A percentile compares a stretch with the other conserved stretches of the same genome.
These are phyloP conservation scores for Elaeis oleifera DNA, from an alignment of 202 grass and related monocot species.

Conservation along the genomic window DNA sequence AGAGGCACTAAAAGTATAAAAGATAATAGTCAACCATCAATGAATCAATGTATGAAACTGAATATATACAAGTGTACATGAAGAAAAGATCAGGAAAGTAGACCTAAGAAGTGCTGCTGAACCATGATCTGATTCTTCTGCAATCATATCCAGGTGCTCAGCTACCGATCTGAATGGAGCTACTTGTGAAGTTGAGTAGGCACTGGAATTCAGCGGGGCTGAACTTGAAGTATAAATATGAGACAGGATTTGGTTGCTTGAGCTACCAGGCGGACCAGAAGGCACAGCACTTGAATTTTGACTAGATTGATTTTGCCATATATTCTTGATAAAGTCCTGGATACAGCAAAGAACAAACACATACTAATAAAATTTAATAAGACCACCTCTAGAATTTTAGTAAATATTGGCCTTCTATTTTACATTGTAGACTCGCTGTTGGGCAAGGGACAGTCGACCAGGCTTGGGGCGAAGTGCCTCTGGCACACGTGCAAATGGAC, in stretches of 20 bases:
- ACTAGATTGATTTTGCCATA: constrained; percentile 72
- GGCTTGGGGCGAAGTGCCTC: constrained; percentile 74
- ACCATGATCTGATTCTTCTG: constrained; percentile 43
- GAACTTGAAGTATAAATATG: constrained; percentile 61
- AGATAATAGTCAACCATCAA: background rate
- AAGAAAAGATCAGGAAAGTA: constrained; percentile 14
- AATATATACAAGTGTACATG: background rate
- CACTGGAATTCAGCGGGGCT: constrained; percentile 26
- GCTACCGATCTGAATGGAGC: constrained; percentile 33
- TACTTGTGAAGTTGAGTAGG: constrained; percentile 39
- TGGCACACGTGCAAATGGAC: constrained; percentile 52
- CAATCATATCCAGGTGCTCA: constrained; percentile 52
- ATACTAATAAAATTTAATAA: too few relatives aligned
- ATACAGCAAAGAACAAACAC: constrained; percentile 18
- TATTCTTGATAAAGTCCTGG: constrained; percentile 76
- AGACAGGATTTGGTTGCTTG: constrained; percentile 35
- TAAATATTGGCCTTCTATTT: constrained; percentile 15
- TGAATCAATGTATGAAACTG: too few relatives aligned
- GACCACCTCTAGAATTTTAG: too few relatives aligned
- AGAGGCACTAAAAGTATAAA: constrained; percentile 33
- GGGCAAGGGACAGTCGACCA: constrained; percentile 53
- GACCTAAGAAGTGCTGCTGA: constrained; percentile 50
- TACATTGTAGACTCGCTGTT: constrained; percentile 85
- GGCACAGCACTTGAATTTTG: constrained; percentile 55
- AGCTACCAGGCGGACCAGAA: constrained; percentile 25